Base-by-base conservation (phyloP, 345 rosid genomes). In the Melastoma malabathricum region DNA sequence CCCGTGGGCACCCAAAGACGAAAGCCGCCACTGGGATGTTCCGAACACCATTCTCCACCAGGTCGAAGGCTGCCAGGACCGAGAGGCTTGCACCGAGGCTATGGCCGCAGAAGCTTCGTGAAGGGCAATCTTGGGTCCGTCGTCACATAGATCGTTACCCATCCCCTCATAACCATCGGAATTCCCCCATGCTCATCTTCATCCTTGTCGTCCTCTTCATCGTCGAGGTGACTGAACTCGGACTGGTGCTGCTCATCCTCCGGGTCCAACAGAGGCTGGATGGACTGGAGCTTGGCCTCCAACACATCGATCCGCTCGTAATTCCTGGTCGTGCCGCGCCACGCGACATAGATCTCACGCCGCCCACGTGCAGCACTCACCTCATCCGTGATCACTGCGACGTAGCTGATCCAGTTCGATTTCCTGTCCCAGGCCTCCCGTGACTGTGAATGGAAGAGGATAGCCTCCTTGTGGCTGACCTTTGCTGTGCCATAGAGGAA, bases 321-420 rank as follows among this genome's bases (percentile, higher is more conserved):
- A 51, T 79, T 68, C 65, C 97, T 72, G 20, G 77, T 79, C 2
- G 97, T 86, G 48, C 95, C 97, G 13, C 95, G 82, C 65, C 83
- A 59, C 13, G 54, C 83, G 1, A 86, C 69, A 43, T 83, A 86
- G 54, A 89, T 75, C 60, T 83, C 94, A 23, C 95, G 89, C 27
- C 88, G 81, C 38, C 88, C 90, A 6, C 75, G 61, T 15, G 68
- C 17, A 51, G 57, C 52, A 6, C 70, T 58, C 3, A 48, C 59
- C 45, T 79, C 86, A 22, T 89, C 90, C 15, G 84, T 62, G 44
- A 84, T 77, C 3, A 82, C 81, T 15, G 88, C 84, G 47, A 86
- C 73, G 77, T 79, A 89, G 49, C 95, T 94, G 29, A 89, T 79
- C 97, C 97, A 89, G 72, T 89, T 89, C 15, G 95, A 81, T 59